These are phyloP conservation scores for Lachnellula suecica DNA, from an alignment of 2,329 filamentous ascomycete species.

Conservation along the genomic window DNA sequence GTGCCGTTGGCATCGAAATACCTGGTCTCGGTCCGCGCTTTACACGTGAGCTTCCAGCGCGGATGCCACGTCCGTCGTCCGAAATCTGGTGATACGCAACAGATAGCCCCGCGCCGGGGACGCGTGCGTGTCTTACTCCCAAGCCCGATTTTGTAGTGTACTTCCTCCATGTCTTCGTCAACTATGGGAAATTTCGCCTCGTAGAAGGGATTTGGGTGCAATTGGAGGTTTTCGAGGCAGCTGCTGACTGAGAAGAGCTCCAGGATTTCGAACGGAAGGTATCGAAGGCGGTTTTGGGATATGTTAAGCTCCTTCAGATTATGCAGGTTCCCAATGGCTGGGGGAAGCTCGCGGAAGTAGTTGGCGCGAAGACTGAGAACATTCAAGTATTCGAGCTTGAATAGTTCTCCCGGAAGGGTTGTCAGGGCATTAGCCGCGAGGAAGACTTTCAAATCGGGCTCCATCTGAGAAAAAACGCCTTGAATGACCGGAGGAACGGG, in stretches of 20 bases:
- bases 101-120: conserved; percentile 2
- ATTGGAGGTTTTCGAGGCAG: conserved; percentile 50
- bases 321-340: conserved; percentile 54
- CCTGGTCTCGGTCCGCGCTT: conserved; percentile 28
- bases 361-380: conserved; percentile 68
- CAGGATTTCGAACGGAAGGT: conserved; percentile 63
- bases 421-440: conserved; percentile 58
- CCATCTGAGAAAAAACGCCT: conserved; percentile 51
- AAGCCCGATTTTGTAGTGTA: conserved; percentile 11
- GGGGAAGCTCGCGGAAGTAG: conserved; percentile 57
- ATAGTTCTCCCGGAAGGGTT: conserved; percentile 58
- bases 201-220: conserved; percentile 65
- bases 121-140: conserved; percentile 7
- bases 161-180: conserved; percentile 8
- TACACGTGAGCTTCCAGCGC: conserved; percentile 27
- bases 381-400: conserved; percentile 60
- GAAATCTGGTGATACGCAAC: conserved; percentile 1
- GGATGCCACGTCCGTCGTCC: conserved; percentile 14
- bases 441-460: conserved; percentile 60
- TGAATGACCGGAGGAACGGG: conserved; percentile 39
- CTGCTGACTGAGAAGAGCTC: conserved; percentile 47
- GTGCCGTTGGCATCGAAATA: conserved; percentile 29
- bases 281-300: conserved; percentile 60
- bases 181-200: conserved; percentile 34
- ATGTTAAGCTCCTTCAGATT: conserved; percentile 65